Evolutionary conservation across 1,139 yeast genomes (phyloP), one percentile per base, ranked within the genome.

Genomic region (Magnusiomyces fungicola): DNA sequence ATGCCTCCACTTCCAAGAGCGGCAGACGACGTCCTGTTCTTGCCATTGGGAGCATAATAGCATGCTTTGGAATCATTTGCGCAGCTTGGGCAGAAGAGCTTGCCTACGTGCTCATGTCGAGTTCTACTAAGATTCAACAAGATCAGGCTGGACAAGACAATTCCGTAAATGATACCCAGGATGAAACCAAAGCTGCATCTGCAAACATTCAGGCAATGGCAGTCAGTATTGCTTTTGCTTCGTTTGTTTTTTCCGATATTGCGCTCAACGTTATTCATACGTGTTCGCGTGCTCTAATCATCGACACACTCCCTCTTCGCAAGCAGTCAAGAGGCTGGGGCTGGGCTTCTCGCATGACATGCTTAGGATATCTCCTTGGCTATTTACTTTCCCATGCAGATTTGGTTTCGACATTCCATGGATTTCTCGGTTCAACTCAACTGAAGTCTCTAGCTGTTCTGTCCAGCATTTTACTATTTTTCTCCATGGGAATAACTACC

Each of bases 261-360:
- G 73, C 81, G 2, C 74, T 79, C 45, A 76, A 78, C 53, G 73
- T 75, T 2, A 80, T 79, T 42, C 83, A 79, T 57, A 81, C 83
- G 0, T 71, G 80, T n/a, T 67, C 78, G 14, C 66, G 84, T 14
- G 82, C 84, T 0, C 67, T 78, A 29, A 77, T 79, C 41, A 81
- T 79, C 23, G 84, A 79, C 56, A 71, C 75, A 47, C 73, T 78
- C 9, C 78, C 81, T 1, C 65, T 75, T 1, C 61, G 68, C 25
- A 79, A 76, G 54, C 84, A 79, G 54, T 77, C 75, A 50, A 57
- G 65, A 3, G 81, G 83, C 19, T 81, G 81, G 58, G 87, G 86
- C 1, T 80, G 85, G 86, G 88, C 87, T 0, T 84, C 87, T 2
- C 64, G 86, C 45, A 76, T 81, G 74, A 78, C 81, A 51, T 80